These are phyloP conservation scores for Nothophytophthora sp. DNA, from an alignment of 352 stramenopile species.

Conservation along the genomic window DNA sequence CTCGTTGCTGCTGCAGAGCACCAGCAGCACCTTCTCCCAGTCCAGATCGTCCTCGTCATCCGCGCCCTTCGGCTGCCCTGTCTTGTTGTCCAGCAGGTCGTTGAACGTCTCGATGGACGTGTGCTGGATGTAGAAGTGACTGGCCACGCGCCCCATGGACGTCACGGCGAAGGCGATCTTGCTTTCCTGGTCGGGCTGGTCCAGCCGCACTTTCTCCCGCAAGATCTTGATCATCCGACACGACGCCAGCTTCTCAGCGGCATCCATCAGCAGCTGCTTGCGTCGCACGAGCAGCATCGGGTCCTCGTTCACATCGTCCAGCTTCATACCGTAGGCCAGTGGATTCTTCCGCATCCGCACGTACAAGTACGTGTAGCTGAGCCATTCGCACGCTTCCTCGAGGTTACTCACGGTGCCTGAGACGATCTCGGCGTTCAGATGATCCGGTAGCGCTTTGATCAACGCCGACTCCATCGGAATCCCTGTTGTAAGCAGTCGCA, in stretches of 20 bases:
- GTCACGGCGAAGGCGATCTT: slow-evolving; percentile 92
- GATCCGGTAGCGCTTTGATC: slow-evolving; percentile 98
- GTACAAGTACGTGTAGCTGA: slow-evolving; percentile 99
- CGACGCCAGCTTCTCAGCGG: slow-evolving; percentile 68
- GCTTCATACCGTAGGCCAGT: slow-evolving; percentile 96
- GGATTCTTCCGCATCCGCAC: slow-evolving; percentile 99
- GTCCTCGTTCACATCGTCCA: slow-evolving; percentile 92
- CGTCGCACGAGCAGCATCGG: slow-evolving; percentile 78
- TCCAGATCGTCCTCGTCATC: slow-evolving; percentile 49
- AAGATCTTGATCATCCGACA: slow-evolving; percentile 88
- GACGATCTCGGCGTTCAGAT: slow-evolving; percentile 99
- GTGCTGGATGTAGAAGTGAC: slow-evolving; percentile 99
- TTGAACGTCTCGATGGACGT: slow-evolving; percentile 99
- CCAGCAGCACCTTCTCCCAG: slow-evolving; percentile 70
- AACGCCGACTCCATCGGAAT: slow-evolving; percentile 98
- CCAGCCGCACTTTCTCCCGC: slow-evolving; percentile 48
- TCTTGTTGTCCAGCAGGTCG: slow-evolving; percentile 84
- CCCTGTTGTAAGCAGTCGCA: slow-evolving; percentile 94
- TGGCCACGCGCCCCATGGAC: slow-evolving; percentile 96
- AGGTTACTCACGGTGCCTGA: slow-evolving; percentile 98
- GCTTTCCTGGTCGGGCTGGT: slow-evolving; percentile 29
- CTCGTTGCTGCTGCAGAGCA: slow-evolving; percentile 90
- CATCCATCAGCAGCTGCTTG: slow-evolving; percentile 71
- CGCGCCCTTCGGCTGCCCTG: slow-evolving; percentile 24
- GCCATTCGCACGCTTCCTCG: slow-evolving; percentile 95